Percentiles rank a stretch among this genome's conserved stretches.
Conservation (phyloP, 2,329 filamentous ascomycete genomes). For the Phyllosticta citrichinensis region DNA sequence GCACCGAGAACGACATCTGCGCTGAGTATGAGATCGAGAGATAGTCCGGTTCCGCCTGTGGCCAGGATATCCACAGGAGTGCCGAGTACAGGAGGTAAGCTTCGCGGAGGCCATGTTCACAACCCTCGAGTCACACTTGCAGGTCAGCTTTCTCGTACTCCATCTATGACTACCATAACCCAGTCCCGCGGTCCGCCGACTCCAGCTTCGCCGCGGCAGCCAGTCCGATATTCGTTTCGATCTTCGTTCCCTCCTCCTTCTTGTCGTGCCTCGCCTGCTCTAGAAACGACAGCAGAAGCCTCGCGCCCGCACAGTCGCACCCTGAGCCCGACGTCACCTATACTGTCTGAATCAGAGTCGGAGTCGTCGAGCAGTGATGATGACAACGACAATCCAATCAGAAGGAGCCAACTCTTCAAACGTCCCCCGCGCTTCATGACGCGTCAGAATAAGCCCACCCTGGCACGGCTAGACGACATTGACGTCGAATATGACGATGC, state of each 20-base stretch:
- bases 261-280: conserved; percentile 8
- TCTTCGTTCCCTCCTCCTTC: conserved; percentile 14
- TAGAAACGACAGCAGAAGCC: conserved; percentile 13
- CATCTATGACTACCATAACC: conserved; percentile 40
- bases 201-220: conserved; percentile 18
- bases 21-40: conserved; percentile 46
- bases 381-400: conserved; percentile 26
- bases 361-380: conserved; percentile 22
- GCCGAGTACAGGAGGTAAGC: conserved; percentile 15
- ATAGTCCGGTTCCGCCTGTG: conserved; percentile 39
- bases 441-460: conserved; percentile 20
- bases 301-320: conserved; percentile 18
- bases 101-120: neutral
- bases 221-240: conserved; percentile 19
- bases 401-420: conserved; percentile 36
- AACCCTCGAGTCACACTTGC: neutral
- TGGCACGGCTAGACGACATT: conserved; percentile 13
- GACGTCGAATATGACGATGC: conserved; percentile 17
- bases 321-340: conserved; percentile 19
- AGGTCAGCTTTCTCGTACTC: conserved; percentile 32
- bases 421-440: conserved; percentile 28
- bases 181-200: conserved; percentile 14
- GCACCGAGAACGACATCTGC: conserved; percentile 40
- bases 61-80: conserved; percentile 30
- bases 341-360: conserved; percentile 16